Evolutionary conservation across 352 stramenopile genomes (phyloP).

Genomic region (Phytophthora ramorum): DNA sequence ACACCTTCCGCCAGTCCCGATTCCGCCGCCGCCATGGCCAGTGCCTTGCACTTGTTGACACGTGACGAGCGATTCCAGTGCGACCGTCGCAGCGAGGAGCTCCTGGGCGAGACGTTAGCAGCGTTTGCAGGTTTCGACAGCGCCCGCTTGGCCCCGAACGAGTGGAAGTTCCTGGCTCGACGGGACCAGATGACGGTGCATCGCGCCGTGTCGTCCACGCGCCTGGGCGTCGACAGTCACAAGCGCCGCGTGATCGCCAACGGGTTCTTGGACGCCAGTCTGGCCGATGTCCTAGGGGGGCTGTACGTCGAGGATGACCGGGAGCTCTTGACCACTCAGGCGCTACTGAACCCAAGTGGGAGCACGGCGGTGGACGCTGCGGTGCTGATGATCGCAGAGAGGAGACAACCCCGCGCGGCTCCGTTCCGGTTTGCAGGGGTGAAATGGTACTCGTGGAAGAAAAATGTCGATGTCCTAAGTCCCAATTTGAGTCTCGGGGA

Average conservation of each 20-base stretch:
- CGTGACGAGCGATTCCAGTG: conserved; percentile 47
- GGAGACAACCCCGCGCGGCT: conserved; percentile 26
- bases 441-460: conserved; percentile 60
- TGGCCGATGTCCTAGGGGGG: conserved; percentile 46
- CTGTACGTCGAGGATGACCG: conserved; percentile 53
- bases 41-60: conserved; percentile 32
- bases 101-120: conserved; percentile 57
- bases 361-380: conserved; percentile 42
- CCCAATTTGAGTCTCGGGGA: conserved; percentile 19
- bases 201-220: conserved; percentile 15
- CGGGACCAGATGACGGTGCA: conserved; percentile 54
- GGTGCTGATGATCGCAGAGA: conserved; percentile 50
- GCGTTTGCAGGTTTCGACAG: conserved; percentile 53
- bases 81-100: conserved; percentile 51
- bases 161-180: conserved; percentile 46
- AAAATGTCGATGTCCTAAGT: conserved; percentile 1
- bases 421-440: conserved; percentile 68
- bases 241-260: conserved; percentile 45
- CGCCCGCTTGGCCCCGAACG: conserved; percentile 25
- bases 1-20: background rate
- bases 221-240: conserved; percentile 12
- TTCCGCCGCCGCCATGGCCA: background rate
- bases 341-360: conserved; percentile 39
- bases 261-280: conserved; percentile 47
- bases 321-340: conserved; percentile 45